A percentile compares a stretch with the other conserved stretches of the same genome.
Evolutionary conservation across 129 eudicot species (phyloP).

Genomic region (Flaveria robusta): DNA sequence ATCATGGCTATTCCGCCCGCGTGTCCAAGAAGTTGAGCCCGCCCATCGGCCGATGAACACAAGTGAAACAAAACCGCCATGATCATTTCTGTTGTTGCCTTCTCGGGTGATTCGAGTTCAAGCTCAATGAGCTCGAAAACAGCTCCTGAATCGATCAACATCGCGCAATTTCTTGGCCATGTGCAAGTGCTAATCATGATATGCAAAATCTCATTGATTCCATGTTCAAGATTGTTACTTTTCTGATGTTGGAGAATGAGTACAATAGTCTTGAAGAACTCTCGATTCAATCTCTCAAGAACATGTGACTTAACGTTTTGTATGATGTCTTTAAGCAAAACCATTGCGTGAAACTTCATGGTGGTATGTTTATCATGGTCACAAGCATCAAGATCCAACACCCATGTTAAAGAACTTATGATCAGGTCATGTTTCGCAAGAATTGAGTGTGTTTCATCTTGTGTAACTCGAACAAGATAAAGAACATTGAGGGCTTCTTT

Average conservation of each 20-base stretch:
- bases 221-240: constrained; percentile 14
- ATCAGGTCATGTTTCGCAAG: constrained; percentile 38
- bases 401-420: constrained; percentile 54
- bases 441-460: constrained; percentile 17
- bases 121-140: constrained; percentile 58
- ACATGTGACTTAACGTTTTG: constrained; percentile 37
- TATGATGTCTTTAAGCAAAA: constrained; percentile 36
- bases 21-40: constrained; percentile 59
- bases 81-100: constrained; percentile 49
- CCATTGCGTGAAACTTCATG: constrained; percentile 40
- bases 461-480: constrained; percentile 28
- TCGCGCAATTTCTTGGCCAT: constrained; percentile 50
- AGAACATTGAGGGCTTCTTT: constrained; percentile 54
- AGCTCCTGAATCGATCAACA: constrained; percentile 56
- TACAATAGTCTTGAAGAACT: constrained; percentile 46
- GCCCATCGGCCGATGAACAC: constrained; percentile 63
- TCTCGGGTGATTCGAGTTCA: constrained; percentile 42
- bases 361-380: constrained; percentile 13
- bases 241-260: constrained; percentile 17
- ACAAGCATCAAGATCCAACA: constrained; percentile 34
- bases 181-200: constrained; percentile 45
- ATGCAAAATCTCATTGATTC: constrained; percentile 38
- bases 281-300: constrained; percentile 50
- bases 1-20: constrained; percentile 68
- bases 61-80: constrained; percentile 49